Base-by-base conservation (phyloP, 2,329 filamentous ascomycete genomes). In the Alternaria tenuissima region DNA sequence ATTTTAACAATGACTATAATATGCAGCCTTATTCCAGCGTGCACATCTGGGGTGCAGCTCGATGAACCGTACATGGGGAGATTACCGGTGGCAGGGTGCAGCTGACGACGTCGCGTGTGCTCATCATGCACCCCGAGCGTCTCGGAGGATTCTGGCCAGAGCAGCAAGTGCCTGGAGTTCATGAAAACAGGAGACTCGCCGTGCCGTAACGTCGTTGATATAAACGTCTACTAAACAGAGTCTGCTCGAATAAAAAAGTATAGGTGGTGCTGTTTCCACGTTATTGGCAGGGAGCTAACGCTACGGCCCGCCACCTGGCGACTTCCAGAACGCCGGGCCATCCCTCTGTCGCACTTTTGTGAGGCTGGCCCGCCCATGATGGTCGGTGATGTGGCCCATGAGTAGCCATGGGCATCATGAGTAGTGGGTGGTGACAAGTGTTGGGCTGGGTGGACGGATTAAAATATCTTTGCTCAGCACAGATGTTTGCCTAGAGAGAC, bases 31-130 rank as follows among this genome's bases (percentile, higher is more conserved):
- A 55, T 43, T 55, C 59, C 55, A 55, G 51, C 47, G 58, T 62
- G 55, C 51, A 59, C 49, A 58, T 53, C 24, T 61, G 53, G 53
- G 51, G 41, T 41, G 41, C 48, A 52, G 43, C 30, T n/a, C 44
- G 49, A 28, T 62, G 34, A 59, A 59, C 38, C 24, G 56, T 51
- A 48, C 30, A 28, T 36, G 39, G 39, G 44, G 56, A 59, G 57
- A 57, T 57, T 57, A 28, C 28, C 42, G 46, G 65, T 69, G 69
- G 69, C 70, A 62, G 67, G 36, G 56, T 44, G 57, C 61, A 63
- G 51, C 54, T 51, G 55, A 57, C 55, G 56, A 47, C 55, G 62
- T 59, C 57, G 61, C 49, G 57, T 63, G 59, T 44, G 57, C 55
- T 57, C 53, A 59, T 48, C 54, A 38, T 57, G 46, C 51, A 52